Base-by-base conservation (phyloP, 352 stramenopile species). In the Globisporangium perplexum region DNA sequence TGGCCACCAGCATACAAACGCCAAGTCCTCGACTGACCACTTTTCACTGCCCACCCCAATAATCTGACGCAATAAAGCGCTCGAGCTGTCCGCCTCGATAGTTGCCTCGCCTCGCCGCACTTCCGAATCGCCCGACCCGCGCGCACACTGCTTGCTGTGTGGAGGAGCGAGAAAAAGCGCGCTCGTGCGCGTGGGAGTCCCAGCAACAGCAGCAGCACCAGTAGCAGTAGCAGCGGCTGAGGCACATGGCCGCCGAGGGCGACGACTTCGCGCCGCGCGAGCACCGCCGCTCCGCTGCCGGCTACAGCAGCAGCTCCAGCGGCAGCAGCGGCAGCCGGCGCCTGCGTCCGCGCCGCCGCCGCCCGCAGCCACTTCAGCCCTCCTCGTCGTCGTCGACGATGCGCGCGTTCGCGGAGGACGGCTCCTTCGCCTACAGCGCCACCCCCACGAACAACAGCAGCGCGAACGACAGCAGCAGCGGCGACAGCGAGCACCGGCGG, bases 361-460 rank as follows among this genome's bases (percentile, higher is more conserved):
- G 33, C 33, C 33, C 33, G 36, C 36, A 20, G 36, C 15, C 17
- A 17, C 31, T 14, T 1, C 7, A 15, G 18, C 11, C 36, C 12
- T 22, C 36, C 35, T n/a, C 44, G 17, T 3, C 42, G 22, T 6
- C 20, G 12, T 11, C 2, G 2, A 41, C 47, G 8, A 61, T 61
- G 55, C 41, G 42, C 10, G 41, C 55, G 38, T 61, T 61, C 31
- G 55, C 38, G 6, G 26, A 55, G 23, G 55, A 61, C 18, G 55
- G 55, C 23, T 61, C 55, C 28, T 61, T 61, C 20, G 55, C 41
- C 2, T 61, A 55, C 41, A 55, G 12, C 23, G 47, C 22, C 39
- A 23, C 6, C 31, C 1, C 7, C 31, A 36, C 8, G 1, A 39
- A 18, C 33, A 18, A 39, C 33, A 7, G 33, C 22, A 6, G 18